Conservation (phyloP, 1,284 basidiomycete species). For the Ceratobasidium sp. region DNA sequence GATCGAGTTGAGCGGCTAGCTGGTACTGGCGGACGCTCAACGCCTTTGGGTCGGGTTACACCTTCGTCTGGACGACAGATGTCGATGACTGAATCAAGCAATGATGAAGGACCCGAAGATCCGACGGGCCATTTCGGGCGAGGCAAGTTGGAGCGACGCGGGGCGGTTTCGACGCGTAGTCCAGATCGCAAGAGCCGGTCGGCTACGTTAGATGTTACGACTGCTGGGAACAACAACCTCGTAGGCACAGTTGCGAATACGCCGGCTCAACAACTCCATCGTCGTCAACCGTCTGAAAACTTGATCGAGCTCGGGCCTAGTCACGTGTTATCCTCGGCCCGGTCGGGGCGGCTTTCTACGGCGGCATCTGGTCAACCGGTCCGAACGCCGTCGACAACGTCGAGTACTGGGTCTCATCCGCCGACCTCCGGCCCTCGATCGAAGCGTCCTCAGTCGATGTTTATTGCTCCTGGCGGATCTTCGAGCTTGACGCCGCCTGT, state of each 20-base stretch:
- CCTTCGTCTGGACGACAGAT: conserved; percentile 25
- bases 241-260: not conserved
- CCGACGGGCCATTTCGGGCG: conserved; percentile 53
- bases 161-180: conserved; percentile 25
- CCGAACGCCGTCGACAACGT: conserved; percentile 38
- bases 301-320: conserved; percentile 43
- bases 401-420: conserved; percentile 42
- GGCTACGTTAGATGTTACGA: conserved; percentile 26
- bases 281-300: conserved; percentile 32
- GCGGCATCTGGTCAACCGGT: not conserved
- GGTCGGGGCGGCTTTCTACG: conserved; percentile 6
- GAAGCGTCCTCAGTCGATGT: conserved; percentile 79
- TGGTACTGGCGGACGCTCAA: conserved; percentile 10
- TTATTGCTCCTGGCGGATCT: conserved; percentile 53
- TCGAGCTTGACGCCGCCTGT: conserved; percentile 16
- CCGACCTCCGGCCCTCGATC: conserved; percentile 50
- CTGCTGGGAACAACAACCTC: not conserved
- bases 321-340: conserved; percentile 10
- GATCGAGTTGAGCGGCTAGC: too few relatives aligned
- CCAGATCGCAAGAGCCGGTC: conserved; percentile 39
- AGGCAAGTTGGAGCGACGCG: conserved; percentile 43
- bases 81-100: conserved; percentile 49
- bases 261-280: conserved; percentile 20
- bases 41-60: conserved; percentile 31
- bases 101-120: conserved; percentile 60